Conservation (phyloP, 2,329 filamentous ascomycete genomes). For the Mycosphaerella arachidis region DNA sequence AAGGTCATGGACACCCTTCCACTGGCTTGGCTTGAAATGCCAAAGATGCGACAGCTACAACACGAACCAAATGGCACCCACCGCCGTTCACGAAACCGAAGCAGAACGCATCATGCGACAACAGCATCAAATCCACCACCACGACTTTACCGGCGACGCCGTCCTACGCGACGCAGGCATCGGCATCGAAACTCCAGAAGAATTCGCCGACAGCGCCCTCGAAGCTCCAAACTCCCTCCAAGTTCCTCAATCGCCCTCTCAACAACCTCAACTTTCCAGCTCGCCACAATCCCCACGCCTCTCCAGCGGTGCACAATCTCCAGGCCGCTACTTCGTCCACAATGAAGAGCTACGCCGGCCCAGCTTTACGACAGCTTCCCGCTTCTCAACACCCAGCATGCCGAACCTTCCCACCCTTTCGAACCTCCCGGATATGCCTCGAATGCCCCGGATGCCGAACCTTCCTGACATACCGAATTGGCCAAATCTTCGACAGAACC, state of each 20-base stretch:
- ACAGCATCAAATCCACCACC: constrained; percentile 26
- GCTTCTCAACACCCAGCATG: constrained; percentile 29
- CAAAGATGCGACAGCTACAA: constrained; percentile 54
- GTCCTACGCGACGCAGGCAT: constrained; percentile 33
- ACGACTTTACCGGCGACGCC: constrained; percentile 34
- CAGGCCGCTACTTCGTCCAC: constrained; percentile 32
- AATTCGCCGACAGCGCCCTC: constrained; percentile 2
- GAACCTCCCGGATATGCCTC: constrained; percentile 23
- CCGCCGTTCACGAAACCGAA: constrained; percentile 36
- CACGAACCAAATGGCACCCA: constrained; percentile 45
- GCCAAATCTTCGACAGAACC: constrained; percentile 10
- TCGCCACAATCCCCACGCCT: constrained; percentile 18
- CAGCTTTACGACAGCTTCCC: constrained; percentile 20
- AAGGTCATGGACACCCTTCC: constrained; percentile 79
- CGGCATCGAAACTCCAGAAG: constrained; percentile 21
- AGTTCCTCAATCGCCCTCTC: constrained; percentile 9
- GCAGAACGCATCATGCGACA: constrained; percentile 31
- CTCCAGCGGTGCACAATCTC: constrained; percentile 25
- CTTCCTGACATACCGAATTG: constrained; percentile 22
- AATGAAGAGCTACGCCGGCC: constrained; percentile 26
- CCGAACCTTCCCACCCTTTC: constrained; percentile 24
- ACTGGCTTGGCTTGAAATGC: constrained; percentile 93
- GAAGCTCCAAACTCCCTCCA: constrained; percentile 10
- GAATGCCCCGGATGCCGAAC: constrained; percentile 28
- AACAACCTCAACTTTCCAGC: constrained; percentile 12